Evolutionary conservation across 2,329 filamentous ascomycete genomes (phyloP).

Genomic region (Nigrograna mackinnonii): DNA sequence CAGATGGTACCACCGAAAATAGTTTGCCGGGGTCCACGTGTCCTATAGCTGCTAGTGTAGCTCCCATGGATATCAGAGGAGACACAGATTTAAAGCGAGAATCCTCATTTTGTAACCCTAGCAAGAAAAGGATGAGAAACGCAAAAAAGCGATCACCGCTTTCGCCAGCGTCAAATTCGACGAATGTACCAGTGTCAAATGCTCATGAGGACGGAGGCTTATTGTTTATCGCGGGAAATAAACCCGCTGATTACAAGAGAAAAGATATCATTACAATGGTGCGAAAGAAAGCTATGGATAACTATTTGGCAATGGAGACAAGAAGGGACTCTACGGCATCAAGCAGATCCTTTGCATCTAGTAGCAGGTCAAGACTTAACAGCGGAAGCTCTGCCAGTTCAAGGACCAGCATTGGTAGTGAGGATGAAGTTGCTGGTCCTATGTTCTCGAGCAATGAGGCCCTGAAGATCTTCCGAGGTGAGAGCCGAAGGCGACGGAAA

Average conservation of each 20-base stretch:
- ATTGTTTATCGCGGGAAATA: constrained; percentile 36
- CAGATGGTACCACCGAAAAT: no score
- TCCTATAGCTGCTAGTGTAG: no score
- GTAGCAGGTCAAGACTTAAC: constrained; percentile 7
- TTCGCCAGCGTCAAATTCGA: no score
- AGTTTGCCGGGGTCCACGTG: no score
- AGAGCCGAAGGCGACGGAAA: constrained; percentile 1
- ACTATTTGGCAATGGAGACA: constrained; percentile 28
- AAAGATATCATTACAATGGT: constrained; percentile 36
- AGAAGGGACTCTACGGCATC: constrained; percentile 8
- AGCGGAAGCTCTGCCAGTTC: constrained; percentile 24
- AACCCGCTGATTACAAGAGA: constrained; percentile 34
- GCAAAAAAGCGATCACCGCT: no score
- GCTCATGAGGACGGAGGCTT: constrained; percentile 16
- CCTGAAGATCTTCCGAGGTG: constrained; percentile 7
- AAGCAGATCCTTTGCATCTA: not conserved
- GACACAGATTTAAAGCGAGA: no score
- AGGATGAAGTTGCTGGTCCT: constrained; percentile 8
- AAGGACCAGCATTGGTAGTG: constrained; percentile 15
- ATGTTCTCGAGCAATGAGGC: constrained; percentile 12
- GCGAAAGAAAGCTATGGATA: constrained; percentile 41
- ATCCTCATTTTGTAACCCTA: no score
- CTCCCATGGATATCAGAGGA: no score
- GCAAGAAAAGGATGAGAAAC: no score
- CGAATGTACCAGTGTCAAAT: no score